These are phyloP conservation scores for Dendrocalamus latiflorus DNA, from an alignment of 202 grass and related monocot species.

Conservation along the genomic window DNA sequence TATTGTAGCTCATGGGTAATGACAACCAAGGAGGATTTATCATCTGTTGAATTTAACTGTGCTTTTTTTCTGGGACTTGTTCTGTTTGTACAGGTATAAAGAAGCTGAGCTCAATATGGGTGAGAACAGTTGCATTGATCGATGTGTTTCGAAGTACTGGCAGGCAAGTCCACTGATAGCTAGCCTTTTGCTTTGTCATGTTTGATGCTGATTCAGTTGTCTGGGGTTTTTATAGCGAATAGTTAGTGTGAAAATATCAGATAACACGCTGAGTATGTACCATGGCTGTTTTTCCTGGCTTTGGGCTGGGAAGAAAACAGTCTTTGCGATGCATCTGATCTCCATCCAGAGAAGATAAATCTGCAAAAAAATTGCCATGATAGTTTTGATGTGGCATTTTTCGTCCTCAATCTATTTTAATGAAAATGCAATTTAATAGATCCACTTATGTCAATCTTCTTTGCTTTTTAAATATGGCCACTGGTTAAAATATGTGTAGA, in stretches of 20 bases:
- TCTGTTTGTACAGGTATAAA: conserved; percentile 69
- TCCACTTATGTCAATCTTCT: not conserved
- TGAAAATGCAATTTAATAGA: not conserved
- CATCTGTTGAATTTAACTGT: not conserved
- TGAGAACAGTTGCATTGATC: conserved; percentile 98
- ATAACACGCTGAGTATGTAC: not conserved
- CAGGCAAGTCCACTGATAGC: conserved; percentile 51
- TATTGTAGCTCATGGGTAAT: not conserved
- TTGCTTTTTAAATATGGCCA: not conserved
- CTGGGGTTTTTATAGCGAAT: not conserved
- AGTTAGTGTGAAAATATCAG: not conserved
- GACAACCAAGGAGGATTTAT: not conserved
- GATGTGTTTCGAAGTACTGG: conserved; percentile 95
- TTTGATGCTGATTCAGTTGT: not conserved
- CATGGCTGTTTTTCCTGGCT: not conserved
- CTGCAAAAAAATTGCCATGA: not conserved
- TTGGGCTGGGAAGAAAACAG: not conserved
- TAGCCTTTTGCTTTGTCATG: not conserved
- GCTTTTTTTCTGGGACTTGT: not conserved
- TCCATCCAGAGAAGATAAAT: not conserved
- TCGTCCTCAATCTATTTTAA: not conserved
- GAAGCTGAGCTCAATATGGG: conserved; percentile 97
- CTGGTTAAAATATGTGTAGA: not conserved
- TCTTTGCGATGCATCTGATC: not conserved
- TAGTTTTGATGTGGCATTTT: not conserved